These are phyloP conservation scores for Ascomycota sp. DNA, from an alignment of 2,329 filamentous ascomycete genomes.

Conservation along the genomic window DNA sequence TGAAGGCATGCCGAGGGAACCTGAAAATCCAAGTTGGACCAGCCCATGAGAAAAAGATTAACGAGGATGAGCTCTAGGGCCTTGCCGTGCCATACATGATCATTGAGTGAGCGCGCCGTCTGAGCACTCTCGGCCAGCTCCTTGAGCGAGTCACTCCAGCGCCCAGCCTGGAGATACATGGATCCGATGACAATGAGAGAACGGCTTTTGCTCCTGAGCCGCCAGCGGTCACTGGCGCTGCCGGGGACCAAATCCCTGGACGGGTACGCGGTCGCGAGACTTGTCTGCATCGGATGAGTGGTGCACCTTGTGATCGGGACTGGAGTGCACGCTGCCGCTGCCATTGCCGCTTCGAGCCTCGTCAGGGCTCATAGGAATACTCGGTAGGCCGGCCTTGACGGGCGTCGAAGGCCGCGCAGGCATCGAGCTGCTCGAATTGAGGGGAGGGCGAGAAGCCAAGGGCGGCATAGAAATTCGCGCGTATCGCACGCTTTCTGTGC, in stretches of 20 bases:
- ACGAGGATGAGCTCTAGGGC: slow-evolving; percentile 74
- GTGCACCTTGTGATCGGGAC: slow-evolving; percentile 18
- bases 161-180: slow-evolving; percentile 70
- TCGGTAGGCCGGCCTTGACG: slow-evolving; percentile 25
- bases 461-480: slow-evolving; percentile 72
- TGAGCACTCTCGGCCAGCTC: slow-evolving; percentile 66
- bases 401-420: slow-evolving; percentile 30
- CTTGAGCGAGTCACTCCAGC: slow-evolving; percentile 73
- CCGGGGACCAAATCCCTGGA: slow-evolving; percentile 52
- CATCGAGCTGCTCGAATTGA: slow-evolving; percentile 23
- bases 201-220: slow-evolving; percentile 63
- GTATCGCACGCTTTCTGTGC: slow-evolving; percentile 35
- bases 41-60: slow-evolving; percentile 64
- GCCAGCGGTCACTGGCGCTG: slow-evolving; percentile 54
- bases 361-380: slow-evolving; percentile 27
- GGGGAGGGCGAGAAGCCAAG: slow-evolving; percentile 24
- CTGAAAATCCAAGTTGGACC: slow-evolving; percentile 67
- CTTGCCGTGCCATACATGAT: slow-evolving; percentile 96
- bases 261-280: slow-evolving; percentile 37
- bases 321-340: slow-evolving; percentile 14
- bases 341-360: slow-evolving; percentile 19
- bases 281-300: slow-evolving; percentile 20
- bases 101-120: slow-evolving; percentile 58
- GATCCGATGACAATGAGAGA: slow-evolving; percentile 64
- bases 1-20: slow-evolving; percentile 38